phyloP scores from a whole-genome alignment of 495 filamentous ascomycete species.

The Aeminium ludgeri region DNA sequence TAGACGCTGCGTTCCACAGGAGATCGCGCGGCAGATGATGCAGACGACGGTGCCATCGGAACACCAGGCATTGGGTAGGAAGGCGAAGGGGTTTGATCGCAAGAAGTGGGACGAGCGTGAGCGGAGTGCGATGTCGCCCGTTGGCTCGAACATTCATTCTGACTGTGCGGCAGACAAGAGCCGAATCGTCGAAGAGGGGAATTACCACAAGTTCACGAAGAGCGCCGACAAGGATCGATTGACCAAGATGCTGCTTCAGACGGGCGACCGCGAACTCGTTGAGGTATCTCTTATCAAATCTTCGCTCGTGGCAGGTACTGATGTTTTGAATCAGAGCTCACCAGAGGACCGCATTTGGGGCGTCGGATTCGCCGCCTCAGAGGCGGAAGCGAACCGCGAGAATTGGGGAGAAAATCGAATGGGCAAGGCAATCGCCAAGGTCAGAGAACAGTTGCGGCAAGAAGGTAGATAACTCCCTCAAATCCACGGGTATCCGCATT shows the following conservation, averaged over 20 bases:
- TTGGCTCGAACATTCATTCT: neutral
- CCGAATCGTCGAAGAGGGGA: slow-evolving; percentile 32
- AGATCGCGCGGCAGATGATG: slow-evolving; percentile 22
- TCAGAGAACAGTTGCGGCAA: slow-evolving; percentile 29
- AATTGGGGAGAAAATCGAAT: slow-evolving; percentile 53
- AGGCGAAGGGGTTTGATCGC: slow-evolving; percentile 37
- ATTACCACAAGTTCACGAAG: slow-evolving; percentile 15
- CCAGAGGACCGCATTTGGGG: slow-evolving; percentile 52
- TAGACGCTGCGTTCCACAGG: slow-evolving; percentile 3
- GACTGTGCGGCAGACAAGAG: slow-evolving; percentile 26
- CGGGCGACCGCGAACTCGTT: slow-evolving; percentile 42
- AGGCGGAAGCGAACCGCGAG: slow-evolving; percentile 30
- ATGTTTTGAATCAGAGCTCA: slow-evolving; percentile 21
- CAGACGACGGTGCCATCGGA: slow-evolving; percentile 19
- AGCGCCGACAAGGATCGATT: slow-evolving; percentile 16
- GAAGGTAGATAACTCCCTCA: slow-evolving; percentile 3
- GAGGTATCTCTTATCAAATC: slow-evolving; percentile 30
- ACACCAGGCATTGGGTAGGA: slow-evolving; percentile 34
- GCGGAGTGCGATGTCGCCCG: slow-evolving; percentile 1
- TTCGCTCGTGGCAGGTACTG: neutral
- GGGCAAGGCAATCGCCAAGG: slow-evolving; percentile 40
- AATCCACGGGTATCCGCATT: neutral
- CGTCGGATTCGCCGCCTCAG: slow-evolving; percentile 37
- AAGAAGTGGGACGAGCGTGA: slow-evolving; percentile 32
- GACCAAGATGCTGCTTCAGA: slow-evolving; percentile 35